phyloP scores from a whole-genome alignment of 768 basidiomycete species.

The Leccinum subtestaceum region DNA sequence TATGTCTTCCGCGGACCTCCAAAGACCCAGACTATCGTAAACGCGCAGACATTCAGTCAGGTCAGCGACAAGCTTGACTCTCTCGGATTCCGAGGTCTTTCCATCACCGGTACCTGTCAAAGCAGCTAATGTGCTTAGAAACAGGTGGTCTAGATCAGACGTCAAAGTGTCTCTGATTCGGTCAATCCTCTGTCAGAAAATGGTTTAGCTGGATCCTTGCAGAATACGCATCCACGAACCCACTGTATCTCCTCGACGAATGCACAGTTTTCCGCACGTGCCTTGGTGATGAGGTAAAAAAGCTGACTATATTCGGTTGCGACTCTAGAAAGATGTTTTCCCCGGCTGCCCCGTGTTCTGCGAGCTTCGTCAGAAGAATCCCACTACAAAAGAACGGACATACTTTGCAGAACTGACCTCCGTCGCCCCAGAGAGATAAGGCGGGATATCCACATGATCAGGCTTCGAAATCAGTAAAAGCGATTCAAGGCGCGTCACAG shows the following conservation, averaged over 20 bases:
- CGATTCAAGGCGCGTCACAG: slow-evolving; percentile 82
- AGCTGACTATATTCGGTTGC: slow-evolving; percentile 92
- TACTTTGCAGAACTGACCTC: slow-evolving; percentile 39
- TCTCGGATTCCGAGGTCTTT: slow-evolving; percentile 61
- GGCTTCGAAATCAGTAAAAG: slow-evolving; percentile 66
- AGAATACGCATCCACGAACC: slow-evolving; percentile 48
- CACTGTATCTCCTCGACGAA: slow-evolving; percentile 85
- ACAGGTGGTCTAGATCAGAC: slow-evolving; percentile 82
- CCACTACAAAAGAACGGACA: neutral
- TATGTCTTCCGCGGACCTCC: slow-evolving; percentile 88
- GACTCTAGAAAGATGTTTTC: slow-evolving; percentile 80
- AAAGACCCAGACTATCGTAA: slow-evolving; percentile 77
- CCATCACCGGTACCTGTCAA: slow-evolving; percentile 48
- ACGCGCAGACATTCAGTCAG: slow-evolving; percentile 75
- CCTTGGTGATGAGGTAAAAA: slow-evolving; percentile 85
- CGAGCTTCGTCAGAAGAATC: slow-evolving; percentile 5
- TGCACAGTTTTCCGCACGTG: slow-evolving; percentile 67
- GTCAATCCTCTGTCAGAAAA: slow-evolving; percentile 63
- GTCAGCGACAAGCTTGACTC: slow-evolving; percentile 59
- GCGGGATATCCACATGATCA: slow-evolving; percentile 31
- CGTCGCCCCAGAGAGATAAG: slow-evolving; percentile 27
- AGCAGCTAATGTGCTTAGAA: slow-evolving; percentile 56
- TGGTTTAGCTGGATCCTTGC: slow-evolving; percentile 7
- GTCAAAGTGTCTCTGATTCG: slow-evolving; percentile 82
- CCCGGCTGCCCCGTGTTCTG: slow-evolving; percentile 60